Percentiles rank a stretch among this genome's conserved stretches.
These are phyloP conservation scores for Primulina huaijiensis DNA, from an alignment of 257 asterid genomes.

Conservation along the genomic window DNA sequence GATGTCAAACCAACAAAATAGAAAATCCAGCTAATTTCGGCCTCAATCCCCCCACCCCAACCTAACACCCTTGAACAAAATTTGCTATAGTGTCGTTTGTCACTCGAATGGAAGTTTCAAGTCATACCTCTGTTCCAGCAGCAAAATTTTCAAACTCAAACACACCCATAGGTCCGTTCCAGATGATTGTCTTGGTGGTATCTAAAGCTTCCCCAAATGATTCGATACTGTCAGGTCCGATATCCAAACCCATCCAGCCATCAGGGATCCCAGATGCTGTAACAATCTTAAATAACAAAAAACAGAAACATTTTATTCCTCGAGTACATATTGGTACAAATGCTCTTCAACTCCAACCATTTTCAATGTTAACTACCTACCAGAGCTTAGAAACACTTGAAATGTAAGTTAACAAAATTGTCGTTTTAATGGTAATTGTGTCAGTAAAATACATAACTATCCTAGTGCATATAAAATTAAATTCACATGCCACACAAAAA, in stretches of 20 bases:
- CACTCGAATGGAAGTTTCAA: neutral
- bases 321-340: neutral
- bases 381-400: neutral
- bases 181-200: slow-evolving; percentile 42
- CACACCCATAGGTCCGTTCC: slow-evolving; percentile 60
- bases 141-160: slow-evolving; percentile 46
- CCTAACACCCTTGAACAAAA: neutral
- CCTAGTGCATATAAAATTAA: neutral
- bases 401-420: neutral
- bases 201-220: slow-evolving; percentile 42
- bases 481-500: neutral
- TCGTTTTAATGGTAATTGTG: neutral
- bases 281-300: slow-evolving; percentile 21
- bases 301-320: neutral
- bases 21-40: neutral
- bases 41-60: neutral
- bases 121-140: slow-evolving; percentile 42
- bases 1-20: neutral
- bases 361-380: neutral
- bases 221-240: slow-evolving; percentile 44
- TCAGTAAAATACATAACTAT: neutral
- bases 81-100: no score
- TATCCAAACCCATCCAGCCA: slow-evolving; percentile 52
- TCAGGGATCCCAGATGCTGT: slow-evolving; percentile 41
- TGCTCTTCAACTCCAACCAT: neutral